phyloP scores from a whole-genome alignment of 2,329 filamentous ascomycete genomes.

The Paecilomyces fulvus region DNA sequence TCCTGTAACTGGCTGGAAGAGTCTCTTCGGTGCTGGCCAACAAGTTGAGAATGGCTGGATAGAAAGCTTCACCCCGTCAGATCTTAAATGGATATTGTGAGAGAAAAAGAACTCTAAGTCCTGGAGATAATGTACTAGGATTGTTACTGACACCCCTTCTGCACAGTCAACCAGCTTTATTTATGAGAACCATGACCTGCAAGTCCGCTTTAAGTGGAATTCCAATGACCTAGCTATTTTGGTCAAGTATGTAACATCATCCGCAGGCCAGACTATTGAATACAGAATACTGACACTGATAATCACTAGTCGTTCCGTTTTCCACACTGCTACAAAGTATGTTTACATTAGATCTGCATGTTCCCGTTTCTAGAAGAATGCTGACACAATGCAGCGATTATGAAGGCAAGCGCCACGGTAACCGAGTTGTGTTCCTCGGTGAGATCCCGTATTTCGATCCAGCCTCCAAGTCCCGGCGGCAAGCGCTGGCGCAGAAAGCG shows the following conservation, averaged over 20 bases:
- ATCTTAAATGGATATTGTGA: slow-evolving; percentile 15
- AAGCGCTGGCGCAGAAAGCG: not conserved
- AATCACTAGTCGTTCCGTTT: slow-evolving; percentile 37
- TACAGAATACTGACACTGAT: not conserved
- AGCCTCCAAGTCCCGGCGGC: slow-evolving; percentile 1
- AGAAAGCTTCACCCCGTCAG: slow-evolving; percentile 12
- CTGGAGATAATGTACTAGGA: not conserved
- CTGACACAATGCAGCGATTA: not conserved
- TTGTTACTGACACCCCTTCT: not conserved
- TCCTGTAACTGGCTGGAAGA: slow-evolving; percentile 21
- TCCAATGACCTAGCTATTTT: slow-evolving; percentile 12
- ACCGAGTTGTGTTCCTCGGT: slow-evolving; percentile 10
- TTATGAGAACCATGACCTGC: slow-evolving; percentile 12
- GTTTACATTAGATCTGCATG: not conserved
- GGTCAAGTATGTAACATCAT: slow-evolving; percentile 13
- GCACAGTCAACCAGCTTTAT: slow-evolving; percentile 11
- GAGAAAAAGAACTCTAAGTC: not conserved
- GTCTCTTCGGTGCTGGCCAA: slow-evolving; percentile 12
- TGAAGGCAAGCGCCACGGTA: slow-evolving; percentile 4
- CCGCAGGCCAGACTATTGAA: not conserved
- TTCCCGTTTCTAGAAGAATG: not conserved
- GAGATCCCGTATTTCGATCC: slow-evolving; percentile 11
- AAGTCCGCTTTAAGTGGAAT: slow-evolving; percentile 12
- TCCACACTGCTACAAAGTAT: slow-evolving; percentile 41
- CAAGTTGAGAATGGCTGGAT: slow-evolving; percentile 10